phyloP scores from a whole-genome alignment of 257 asterid species.

The Thymus mandschuricus region DNA sequence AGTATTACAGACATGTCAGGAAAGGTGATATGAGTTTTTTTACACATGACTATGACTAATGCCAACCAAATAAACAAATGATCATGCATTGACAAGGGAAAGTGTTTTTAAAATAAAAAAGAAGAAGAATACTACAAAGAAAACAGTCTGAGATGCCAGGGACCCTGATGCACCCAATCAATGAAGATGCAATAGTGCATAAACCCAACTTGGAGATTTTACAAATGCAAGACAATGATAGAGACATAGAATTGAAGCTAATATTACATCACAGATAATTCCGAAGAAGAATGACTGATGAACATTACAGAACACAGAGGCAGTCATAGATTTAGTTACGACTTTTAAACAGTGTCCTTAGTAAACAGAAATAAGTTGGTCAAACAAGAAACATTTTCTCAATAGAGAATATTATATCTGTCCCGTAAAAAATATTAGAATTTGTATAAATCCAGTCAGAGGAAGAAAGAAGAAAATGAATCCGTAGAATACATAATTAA shows the following conservation, averaged over 20 bases:
- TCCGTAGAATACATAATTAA: background rate
- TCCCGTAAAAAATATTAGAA: conserved; percentile 11
- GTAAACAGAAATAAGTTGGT: background rate
- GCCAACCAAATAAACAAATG: background rate
- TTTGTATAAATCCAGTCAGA: background rate
- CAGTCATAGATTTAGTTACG: conserved; percentile 1
- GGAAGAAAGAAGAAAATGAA: background rate
- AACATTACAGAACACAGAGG: background rate
- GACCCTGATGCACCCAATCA: conserved; percentile 2
- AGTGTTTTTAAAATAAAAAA: too few relatives aligned
- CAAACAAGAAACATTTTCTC: conserved; percentile 9
- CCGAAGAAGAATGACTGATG: background rate
- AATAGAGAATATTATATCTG: background rate
- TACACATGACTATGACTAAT: background rate
- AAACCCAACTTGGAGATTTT: conserved; percentile 13
- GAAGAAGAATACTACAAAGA: background rate
- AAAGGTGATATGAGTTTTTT: conserved; percentile 10
- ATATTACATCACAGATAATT: conserved; percentile 4
- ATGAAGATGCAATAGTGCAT: conserved; percentile 8
- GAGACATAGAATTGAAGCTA: conserved; percentile 6
- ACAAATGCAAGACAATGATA: background rate
- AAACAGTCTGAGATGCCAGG: background rate
- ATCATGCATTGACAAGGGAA: conserved; percentile 3
- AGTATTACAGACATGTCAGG: conserved; percentile 12
- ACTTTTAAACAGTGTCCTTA: background rate